These are phyloP conservation scores for Phytophthora meadii DNA, from an alignment of 352 stramenopile species.

Conservation along the genomic window DNA sequence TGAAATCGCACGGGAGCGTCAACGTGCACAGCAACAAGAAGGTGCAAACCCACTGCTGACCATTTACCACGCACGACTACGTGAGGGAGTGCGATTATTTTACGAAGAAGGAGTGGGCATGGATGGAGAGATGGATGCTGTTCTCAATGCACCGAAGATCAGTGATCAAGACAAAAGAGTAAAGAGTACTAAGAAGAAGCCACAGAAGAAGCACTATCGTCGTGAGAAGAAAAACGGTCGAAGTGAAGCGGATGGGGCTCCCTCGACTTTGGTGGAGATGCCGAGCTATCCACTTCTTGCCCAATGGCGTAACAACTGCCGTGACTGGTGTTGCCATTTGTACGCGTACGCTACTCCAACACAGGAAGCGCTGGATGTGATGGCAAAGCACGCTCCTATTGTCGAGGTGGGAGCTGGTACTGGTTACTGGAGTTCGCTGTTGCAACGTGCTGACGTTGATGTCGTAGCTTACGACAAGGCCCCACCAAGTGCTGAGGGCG, in stretches of 20 bases:
- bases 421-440: conserved; percentile 87
- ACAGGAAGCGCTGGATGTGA: conserved; percentile 50
- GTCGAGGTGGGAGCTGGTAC: conserved; percentile 91
- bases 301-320: conserved; percentile 82
- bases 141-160: conserved; percentile 48
- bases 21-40: conserved; percentile 28
- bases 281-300: conserved; percentile 70
- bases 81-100: conserved; percentile 77
- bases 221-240: conserved; percentile 43
- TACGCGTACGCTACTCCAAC: conserved; percentile 80
- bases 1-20: conserved; percentile 28
- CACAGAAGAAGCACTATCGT: conserved; percentile 70
- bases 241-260: conserved; percentile 6
- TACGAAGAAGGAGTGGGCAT: conserved; percentile 84
- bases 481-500: conserved; percentile 41
- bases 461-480: conserved; percentile 75
- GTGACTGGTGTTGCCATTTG: conserved; percentile 79
- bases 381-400: conserved; percentile 68
- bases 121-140: conserved; percentile 80
- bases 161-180: conserved; percentile 26
- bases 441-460: conserved; percentile 76
- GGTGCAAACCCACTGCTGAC: conserved; percentile 55
- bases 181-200: conserved; percentile 64
- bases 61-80: conserved; percentile 66
- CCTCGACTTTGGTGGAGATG: conserved; percentile 46